Conservation (phyloP, 495 filamentous ascomycete species). For the Tuber borchii region DNA sequence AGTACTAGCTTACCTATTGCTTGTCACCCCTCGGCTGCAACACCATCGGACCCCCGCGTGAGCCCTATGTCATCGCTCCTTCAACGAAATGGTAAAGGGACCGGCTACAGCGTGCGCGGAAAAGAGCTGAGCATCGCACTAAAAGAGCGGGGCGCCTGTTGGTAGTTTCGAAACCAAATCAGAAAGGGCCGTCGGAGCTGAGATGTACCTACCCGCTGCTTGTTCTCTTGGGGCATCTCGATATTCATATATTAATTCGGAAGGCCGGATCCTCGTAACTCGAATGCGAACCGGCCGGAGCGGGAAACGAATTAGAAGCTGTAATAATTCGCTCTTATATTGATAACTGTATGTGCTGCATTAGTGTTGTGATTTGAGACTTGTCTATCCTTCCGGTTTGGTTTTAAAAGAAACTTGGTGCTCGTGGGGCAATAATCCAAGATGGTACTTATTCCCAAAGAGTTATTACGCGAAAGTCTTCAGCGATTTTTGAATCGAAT, state of each 20-base stretch:
- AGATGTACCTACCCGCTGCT: conserved; percentile 1
- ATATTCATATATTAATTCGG: background rate
- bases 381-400: background rate
- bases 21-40: background rate
- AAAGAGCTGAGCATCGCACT: background rate
- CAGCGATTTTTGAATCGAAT: background rate
- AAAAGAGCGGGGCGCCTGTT: background rate
- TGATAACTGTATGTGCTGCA: background rate
- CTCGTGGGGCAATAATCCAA: background rate
- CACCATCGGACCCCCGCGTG: background rate
- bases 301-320: background rate
- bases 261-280: conserved; percentile 1
- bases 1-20: background rate
- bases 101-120: background rate
- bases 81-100: background rate
- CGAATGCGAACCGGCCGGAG: background rate
- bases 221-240: conserved; percentile 2
- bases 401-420: conserved; percentile 3
- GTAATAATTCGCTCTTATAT: conserved; percentile 1
- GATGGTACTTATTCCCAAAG: background rate
- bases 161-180: conserved; percentile 3
- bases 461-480: background rate
- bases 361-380: background rate
- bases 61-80: background rate
- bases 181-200: conserved; percentile 4